Evolutionary conservation across 306 rosid genomes (phyloP), one percentile per base, ranked within the genome.

Genomic region (Oemleria cerasiformis): DNA sequence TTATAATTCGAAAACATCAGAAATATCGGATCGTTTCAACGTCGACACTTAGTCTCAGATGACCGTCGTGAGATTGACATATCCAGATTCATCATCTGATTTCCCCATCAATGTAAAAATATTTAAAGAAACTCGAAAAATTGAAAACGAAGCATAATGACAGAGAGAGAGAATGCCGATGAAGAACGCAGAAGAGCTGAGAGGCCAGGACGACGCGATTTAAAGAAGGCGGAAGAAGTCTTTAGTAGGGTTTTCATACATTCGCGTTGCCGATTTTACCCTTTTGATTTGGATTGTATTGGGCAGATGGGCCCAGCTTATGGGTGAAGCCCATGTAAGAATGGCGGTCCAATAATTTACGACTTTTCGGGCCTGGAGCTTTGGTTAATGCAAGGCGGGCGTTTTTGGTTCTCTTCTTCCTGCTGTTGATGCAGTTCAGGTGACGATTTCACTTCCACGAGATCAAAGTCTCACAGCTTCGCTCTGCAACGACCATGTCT

Each of bases 21-120:
- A 79, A 38, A 8, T n/a, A 61, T 34, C 57, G 89, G 89, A 85
- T 82, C 56, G 72, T 21, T 78, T 75, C 88, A 84, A 30, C 74
- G 48, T n/a, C 68, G 78, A 74, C 80, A 62, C 80, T 13, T 1
- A 58, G 82, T 51, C 77, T 84, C 85, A 84, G 88, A 84, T 77
- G 88, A 84, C 88, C 88, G 88, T 85, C 89, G 89, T 82, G 89
- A 82, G 86, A 76, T 30, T 30, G 59, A 54, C 62, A n/a, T 56
- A 82, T 85, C 86, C 89, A 67, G 40, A 73, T 20, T 85, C 89
- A 71, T 85, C 89, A 85, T 59, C 34, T 68, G 86, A 55, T 34
- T 58, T 8, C 47, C 7, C 5, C 20, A 30, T 47, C 12, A 0
- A 51, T 8, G 3, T 8, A 0, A 0, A 2, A n/a, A 51, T 2